Evolutionary conservation across 768 basidiomycete species (phyloP).

Genomic region (Leccinum arenicola): DNA sequence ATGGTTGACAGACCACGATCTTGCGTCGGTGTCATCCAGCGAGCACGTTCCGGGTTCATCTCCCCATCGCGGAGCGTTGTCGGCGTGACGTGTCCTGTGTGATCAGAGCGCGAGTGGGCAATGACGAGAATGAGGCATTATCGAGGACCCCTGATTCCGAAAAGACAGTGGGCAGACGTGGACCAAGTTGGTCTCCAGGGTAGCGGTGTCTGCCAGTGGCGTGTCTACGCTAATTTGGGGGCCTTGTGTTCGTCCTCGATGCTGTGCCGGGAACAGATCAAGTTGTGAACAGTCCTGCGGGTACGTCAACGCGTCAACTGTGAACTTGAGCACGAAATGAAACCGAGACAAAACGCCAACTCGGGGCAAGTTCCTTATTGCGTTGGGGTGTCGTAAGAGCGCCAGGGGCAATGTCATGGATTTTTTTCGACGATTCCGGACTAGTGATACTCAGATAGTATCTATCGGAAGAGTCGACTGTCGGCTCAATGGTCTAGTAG

Average conservation of each 20-base stretch:
- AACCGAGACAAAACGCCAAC: not conserved
- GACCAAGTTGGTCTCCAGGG: no score
- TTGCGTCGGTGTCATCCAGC: not conserved
- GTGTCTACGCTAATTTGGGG: not conserved
- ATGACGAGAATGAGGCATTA: not conserved
- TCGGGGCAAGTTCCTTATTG: no score
- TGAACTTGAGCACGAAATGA: not conserved
- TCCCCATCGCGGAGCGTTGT: not conserved
- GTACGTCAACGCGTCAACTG: not conserved
- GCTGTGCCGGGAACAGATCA: not conserved
- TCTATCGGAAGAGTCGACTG: not conserved
- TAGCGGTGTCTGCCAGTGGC: no score
- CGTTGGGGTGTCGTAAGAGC: no score
- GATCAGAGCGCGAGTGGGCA: not conserved
- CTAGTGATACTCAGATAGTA: not conserved
- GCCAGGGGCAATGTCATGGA: not conserved
- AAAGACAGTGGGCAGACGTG: not conserved
- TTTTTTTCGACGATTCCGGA: not conserved
- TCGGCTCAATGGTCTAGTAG: conserved; percentile 36
- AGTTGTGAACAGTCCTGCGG: not conserved
- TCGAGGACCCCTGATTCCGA: not conserved
- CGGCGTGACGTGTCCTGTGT: not conserved
- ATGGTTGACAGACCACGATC: not conserved
- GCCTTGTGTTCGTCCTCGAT: not conserved
- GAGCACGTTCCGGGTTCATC: not conserved